Evolutionary conservation across 305 asterid genomes (phyloP).

Genomic region (Fraxinus xanthoxyloides): DNA sequence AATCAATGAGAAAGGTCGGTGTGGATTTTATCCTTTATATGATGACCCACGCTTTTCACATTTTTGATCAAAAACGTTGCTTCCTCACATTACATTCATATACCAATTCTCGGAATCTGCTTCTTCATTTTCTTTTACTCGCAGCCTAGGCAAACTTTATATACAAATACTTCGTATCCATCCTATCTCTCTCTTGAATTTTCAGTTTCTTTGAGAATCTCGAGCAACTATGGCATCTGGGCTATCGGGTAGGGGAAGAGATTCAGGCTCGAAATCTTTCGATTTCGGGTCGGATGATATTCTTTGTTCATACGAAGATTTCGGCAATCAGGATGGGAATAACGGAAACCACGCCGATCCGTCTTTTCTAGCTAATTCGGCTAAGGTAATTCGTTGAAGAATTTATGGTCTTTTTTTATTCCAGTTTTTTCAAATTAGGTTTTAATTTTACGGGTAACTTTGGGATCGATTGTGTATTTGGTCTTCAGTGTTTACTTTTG

Average conservation of each 20-base stretch:
- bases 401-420: neutral
- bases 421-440: neutral
- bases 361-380: constrained; percentile 37
- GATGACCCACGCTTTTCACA: neutral
- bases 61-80: neutral
- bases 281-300: constrained; percentile 87
- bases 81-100: neutral
- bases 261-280: constrained; percentile 62
- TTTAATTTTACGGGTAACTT: neutral
- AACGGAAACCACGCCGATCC: constrained; percentile 69
- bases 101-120: neutral
- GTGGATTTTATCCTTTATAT: neutral
- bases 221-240: constrained; percentile 73
- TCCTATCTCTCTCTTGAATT: neutral
- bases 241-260: constrained; percentile 52
- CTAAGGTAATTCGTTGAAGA: constrained; percentile 36
- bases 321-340: constrained; percentile 58
- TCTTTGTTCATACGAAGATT: constrained; percentile 77
- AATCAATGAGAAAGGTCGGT: neutral
- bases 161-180: neutral
- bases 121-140: neutral
- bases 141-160: neutral
- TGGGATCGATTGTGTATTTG: neutral
- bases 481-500: neutral
- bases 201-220: neutral